Base-by-base conservation (phyloP, 768 basidiomycete species). In the Brasilioporus rufonigricans region DNA sequence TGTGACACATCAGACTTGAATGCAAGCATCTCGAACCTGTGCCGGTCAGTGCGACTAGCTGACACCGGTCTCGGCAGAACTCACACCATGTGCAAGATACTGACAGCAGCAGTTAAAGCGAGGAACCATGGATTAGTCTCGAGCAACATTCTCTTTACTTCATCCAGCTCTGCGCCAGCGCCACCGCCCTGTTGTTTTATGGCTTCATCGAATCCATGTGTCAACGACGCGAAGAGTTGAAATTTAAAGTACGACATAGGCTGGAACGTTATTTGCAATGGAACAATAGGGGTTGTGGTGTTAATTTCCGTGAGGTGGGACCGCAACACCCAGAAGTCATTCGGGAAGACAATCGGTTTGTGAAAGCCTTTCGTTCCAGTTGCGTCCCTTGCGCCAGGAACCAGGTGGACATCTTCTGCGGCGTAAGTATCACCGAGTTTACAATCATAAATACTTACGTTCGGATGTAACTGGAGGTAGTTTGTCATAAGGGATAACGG, bases 1-100 rank as follows among this genome's bases (percentile, higher is more conserved):
- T 98, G 96, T 27, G 88, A 85, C 40, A 98, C 91, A 65, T 98
- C 96, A 26, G 84, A 88, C 67, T 90, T 91, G 83, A 98, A 98
- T 14, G 96, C 96, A 53, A 97, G 76, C 83, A 97, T 90, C 74
- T 96, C 93, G 68, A 97, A 96, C 24, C 91, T 93, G 64, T 12
- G 47, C 44, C 14, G 5, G 48, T 62, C 59, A 55, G 63, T 53
- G 24, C 35, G 53, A 50, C 38, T 53, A 44, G 31, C 53, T 39
- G 13, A 43, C 18, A 52, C 21, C 35, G 26, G 24, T 45, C 27
- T 41, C 14, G 33, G 36, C 46, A 56, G n/a, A 49, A 80, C 89
- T 73, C 62, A 95, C 86, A 97, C 74, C 61, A 85, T 82, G 72
- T 99, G 97, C 57, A 99, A 73, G 23, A 97, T 59, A 67, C 89